phyloP scores from a whole-genome alignment of 2,329 filamentous ascomycete species.

The Ilyonectria robusta region DNA sequence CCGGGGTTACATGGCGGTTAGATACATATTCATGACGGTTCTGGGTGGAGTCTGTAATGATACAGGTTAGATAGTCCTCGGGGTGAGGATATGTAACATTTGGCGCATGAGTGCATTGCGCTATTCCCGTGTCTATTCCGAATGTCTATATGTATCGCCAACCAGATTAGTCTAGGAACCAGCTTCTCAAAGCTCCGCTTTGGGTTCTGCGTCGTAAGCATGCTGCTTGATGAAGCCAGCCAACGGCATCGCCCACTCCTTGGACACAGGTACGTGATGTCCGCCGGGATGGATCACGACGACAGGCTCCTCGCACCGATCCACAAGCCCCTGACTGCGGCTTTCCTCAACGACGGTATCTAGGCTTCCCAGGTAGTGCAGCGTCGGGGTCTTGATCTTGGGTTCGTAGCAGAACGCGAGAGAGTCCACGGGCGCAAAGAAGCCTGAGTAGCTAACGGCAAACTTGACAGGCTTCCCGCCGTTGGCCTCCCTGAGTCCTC shows the following conservation, averaged over 20 bases:
- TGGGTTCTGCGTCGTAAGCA: conserved; percentile 46
- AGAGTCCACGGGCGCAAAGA: conserved; percentile 72
- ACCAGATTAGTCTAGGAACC: conserved; percentile 6
- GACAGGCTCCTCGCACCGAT: conserved; percentile 70
- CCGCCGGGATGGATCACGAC: conserved; percentile 85
- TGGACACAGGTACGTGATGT: conserved; percentile 88
- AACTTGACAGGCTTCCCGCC: conserved; percentile 71
- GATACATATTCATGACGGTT: conserved; percentile 47
- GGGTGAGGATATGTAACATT: conserved; percentile 51
- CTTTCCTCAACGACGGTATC: conserved; percentile 91
- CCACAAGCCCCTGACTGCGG: conserved; percentile 76
- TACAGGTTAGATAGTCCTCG: conserved; percentile 54
- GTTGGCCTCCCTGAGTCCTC: conserved; percentile 65
- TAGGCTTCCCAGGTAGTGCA: conserved; percentile 87
- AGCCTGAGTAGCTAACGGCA: conserved; percentile 83
- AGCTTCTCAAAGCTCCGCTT: conserved; percentile 41
- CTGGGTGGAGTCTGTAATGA: conserved; percentile 51
- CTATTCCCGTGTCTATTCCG: conserved; percentile 43
- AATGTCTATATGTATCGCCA: conserved; percentile 30
- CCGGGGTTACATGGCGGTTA: conserved; percentile 35
- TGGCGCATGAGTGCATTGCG: conserved; percentile 42
- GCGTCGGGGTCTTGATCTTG: conserved; percentile 79
- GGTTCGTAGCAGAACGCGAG: conserved; percentile 80
- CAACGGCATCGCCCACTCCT: conserved; percentile 84
- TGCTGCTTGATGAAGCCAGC: conserved; percentile 76